Conservation (phyloP, 495 filamentous ascomycete species). For the Gamarada debralockiae region DNA sequence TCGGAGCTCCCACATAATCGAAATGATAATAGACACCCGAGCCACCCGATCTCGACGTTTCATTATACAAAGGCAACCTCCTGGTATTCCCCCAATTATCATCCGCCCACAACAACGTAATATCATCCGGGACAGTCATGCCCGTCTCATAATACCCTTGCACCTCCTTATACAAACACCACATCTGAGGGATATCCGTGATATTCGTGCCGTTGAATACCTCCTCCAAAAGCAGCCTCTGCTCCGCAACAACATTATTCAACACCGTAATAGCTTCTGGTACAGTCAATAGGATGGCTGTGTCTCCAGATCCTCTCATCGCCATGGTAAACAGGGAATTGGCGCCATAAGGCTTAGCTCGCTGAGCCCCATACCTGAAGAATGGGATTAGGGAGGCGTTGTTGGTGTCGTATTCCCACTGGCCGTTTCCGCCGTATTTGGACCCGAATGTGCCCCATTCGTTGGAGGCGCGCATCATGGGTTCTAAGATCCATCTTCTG, state of each 20-base stretch:
- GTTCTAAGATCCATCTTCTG: conserved; percentile 38
- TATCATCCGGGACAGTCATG: conserved; percentile 63
- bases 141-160: conserved; percentile 64
- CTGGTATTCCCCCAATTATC: conserved; percentile 73
- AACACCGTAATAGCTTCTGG: conserved; percentile 56
- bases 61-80: conserved; percentile 57
- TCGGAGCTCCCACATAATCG: conserved; percentile 64
- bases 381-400: conserved; percentile 60
- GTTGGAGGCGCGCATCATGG: conserved; percentile 67
- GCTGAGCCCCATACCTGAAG: conserved; percentile 61
- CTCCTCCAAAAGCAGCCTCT: conserved; percentile 51
- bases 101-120: conserved; percentile 72
- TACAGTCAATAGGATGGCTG: conserved; percentile 49
- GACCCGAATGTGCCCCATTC: conserved; percentile 56
- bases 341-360: conserved; percentile 60
- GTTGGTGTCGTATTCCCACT: conserved; percentile 66
- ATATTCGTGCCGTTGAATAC: conserved; percentile 50
- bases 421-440: conserved; percentile 43
- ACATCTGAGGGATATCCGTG: conserved; percentile 61
- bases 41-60: conserved; percentile 56
- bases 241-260: conserved; percentile 53
- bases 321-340: conserved; percentile 64
- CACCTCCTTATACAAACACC: conserved; percentile 71
- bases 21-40: conserved; percentile 71
- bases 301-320: conserved; percentile 70